These are phyloP conservation scores for Eutypa lata DNA, from an alignment of 2,329 filamentous ascomycete genomes.

Conservation along the genomic window DNA sequence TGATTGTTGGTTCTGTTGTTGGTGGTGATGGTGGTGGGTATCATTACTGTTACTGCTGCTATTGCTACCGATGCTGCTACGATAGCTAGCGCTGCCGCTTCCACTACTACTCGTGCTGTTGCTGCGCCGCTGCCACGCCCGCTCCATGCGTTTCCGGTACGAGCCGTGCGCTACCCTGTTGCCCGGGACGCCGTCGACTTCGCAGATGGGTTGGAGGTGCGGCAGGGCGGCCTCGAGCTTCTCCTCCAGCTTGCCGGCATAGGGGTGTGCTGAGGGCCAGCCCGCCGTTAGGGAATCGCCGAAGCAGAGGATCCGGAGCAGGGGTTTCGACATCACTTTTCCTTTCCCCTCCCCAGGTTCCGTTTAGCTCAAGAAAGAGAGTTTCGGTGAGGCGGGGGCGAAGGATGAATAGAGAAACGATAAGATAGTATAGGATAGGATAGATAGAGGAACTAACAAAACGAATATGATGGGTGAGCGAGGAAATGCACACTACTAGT, in stretches of 20 bases:
- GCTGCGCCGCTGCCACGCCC: constrained; percentile 16
- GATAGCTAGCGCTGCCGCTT: neutral
- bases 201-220: constrained; percentile 33
- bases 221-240: constrained; percentile 46
- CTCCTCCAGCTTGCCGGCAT: constrained; percentile 45
- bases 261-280: constrained; percentile 49
- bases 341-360: neutral
- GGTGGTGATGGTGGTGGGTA: too few species aligned
- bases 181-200: constrained; percentile 49
- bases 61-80: neutral
- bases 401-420: too few species aligned
- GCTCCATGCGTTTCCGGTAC: constrained; percentile 28
- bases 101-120: neutral
- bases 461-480: too few species aligned
- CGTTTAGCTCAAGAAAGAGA: too few species aligned
- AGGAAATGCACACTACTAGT: too few species aligned
- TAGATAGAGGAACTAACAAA: too few species aligned
- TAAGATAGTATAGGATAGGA: too few species aligned
- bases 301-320: constrained; percentile 59
- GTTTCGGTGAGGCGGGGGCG: too few species aligned
- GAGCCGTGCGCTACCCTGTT: constrained; percentile 41
- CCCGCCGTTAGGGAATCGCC: constrained; percentile 63
- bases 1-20: too few species aligned
- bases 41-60: neutral
- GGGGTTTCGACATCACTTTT: constrained; percentile 25